Evolutionary conservation across 2,329 filamentous ascomycete species (phyloP).

Genomic region (Dactylellina cionopaga): DNA sequence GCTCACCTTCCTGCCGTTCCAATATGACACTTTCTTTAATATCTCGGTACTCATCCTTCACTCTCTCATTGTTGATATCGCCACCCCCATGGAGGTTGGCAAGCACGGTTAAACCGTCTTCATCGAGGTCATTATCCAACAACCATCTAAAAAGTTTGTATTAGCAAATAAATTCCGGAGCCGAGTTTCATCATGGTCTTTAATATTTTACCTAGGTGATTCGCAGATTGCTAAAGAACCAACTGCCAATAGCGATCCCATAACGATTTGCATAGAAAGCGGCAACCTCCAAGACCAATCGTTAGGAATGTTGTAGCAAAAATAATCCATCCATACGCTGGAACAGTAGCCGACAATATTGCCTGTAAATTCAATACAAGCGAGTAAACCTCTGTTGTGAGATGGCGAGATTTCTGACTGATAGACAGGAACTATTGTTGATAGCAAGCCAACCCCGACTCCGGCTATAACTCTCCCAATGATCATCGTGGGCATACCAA

Average conservation of each 20-base stretch:
- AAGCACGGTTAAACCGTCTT: conserved; percentile 98
- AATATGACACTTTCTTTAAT: conserved; percentile 98
- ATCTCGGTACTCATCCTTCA: conserved; percentile 93
- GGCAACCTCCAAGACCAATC: conserved; percentile 91
- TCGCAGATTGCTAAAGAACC: conserved; percentile 95
- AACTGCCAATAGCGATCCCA: conserved; percentile 84
- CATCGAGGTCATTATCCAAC: conserved; percentile 95
- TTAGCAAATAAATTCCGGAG: conserved; percentile 20
- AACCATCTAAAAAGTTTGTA: conserved; percentile 76
- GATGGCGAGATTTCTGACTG: conserved; percentile 96
- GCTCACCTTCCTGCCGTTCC: conserved; percentile 92
- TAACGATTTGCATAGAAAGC: conserved; percentile 89
- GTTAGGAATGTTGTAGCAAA: conserved; percentile 87
- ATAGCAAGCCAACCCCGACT: conserved; percentile 85
- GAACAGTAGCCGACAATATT: conserved; percentile 96
- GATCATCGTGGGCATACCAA: conserved; percentile 87
- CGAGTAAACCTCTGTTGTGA: conserved; percentile 93
- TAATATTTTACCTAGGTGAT: conserved; percentile 77
- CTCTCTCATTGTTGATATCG: conserved; percentile 91
- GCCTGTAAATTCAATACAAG: conserved; percentile 97
- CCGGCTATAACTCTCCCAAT: conserved; percentile 83
- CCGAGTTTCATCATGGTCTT: conserved; percentile 26
- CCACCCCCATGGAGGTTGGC: conserved; percentile 96
- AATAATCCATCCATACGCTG: conserved; percentile 98
- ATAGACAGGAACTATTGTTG: conserved; percentile 91